Conservation (phyloP, 768 basidiomycete species). For the Lactarius indigo region DNA sequence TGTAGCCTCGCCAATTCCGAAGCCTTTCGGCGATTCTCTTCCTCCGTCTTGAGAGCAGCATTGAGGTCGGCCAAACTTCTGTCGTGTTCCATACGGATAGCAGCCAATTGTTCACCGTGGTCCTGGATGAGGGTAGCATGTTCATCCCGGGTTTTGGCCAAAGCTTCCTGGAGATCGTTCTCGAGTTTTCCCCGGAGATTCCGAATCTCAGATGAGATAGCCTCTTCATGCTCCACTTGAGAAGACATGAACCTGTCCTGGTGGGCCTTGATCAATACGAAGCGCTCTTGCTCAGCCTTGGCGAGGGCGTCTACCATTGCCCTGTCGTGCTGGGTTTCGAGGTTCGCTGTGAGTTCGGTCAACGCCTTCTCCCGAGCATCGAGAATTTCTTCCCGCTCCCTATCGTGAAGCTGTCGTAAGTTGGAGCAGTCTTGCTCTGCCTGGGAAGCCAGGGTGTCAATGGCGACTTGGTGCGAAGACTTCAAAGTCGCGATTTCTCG, state of each 20-base stretch:
- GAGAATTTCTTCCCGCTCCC: constrained; percentile 34
- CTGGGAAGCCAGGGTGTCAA: constrained; percentile 32
- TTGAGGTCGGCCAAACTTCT: constrained; percentile 35
- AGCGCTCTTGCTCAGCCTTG: constrained; percentile 34
- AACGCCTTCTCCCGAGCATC: constrained; percentile 48
- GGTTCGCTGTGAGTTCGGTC: constrained; percentile 11
- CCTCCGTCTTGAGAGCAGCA: constrained; percentile 38
- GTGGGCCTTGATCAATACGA: constrained; percentile 37
- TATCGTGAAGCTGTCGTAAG: constrained; percentile 41
- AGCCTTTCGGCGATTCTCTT: constrained; percentile 34
- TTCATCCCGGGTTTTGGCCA: constrained; percentile 8
- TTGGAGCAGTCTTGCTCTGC: constrained; percentile 38
- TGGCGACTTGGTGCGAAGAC: constrained; percentile 42
- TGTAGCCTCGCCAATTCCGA: constrained; percentile 38
- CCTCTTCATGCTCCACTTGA: constrained; percentile 47
- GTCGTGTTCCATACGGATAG: constrained; percentile 14
- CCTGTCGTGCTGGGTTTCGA: constrained; percentile 18
- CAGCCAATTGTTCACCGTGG: constrained; percentile 8
- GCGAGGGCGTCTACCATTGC: constrained; percentile 19
- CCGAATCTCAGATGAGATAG: constrained; percentile 30
- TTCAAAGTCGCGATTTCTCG: constrained; percentile 51
- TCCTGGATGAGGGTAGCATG: neutral
- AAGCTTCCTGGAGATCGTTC: constrained; percentile 9
- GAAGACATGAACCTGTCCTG: constrained; percentile 39
- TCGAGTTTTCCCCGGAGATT: constrained; percentile 6